A percentile compares a stretch with the other conserved stretches of the same genome.
Evolutionary conservation across 768 basidiomycete species (phyloP).

Genomic region (Lactifluus volemus): DNA sequence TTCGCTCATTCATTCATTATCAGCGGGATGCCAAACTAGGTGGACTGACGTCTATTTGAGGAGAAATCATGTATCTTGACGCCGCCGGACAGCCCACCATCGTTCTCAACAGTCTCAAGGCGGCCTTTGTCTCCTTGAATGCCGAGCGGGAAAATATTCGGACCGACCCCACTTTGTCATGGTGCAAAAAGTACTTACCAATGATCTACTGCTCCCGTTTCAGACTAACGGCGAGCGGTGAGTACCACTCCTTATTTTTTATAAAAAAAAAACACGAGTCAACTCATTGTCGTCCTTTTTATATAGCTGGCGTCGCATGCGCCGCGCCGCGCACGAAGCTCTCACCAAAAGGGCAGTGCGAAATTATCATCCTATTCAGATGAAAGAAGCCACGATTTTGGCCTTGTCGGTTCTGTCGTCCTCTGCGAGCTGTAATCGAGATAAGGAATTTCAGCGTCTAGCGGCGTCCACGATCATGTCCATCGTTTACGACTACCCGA

Average conservation of each 20-base stretch:
- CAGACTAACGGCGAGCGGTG: not conserved
- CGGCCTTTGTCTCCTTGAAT: slow-evolving; percentile 23
- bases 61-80: slow-evolving; percentile 17
- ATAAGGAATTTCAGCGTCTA: slow-evolving; percentile 23
- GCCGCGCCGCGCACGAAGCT: slow-evolving; percentile 27
- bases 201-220: not conserved
- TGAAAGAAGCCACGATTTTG: slow-evolving; percentile 25
- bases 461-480: slow-evolving; percentile 25
- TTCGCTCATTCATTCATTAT: not conserved
- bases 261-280: no score
- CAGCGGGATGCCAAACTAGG: not conserved
- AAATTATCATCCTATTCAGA: slow-evolving; percentile 23
- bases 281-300: not conserved
- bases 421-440: slow-evolving; percentile 23
- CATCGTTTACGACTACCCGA: slow-evolving; percentile 20
- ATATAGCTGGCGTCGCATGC: slow-evolving; percentile 28
- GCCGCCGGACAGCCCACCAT: slow-evolving; percentile 17
- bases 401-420: slow-evolving; percentile 23
- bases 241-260: not conserved
- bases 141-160: slow-evolving; percentile 23
- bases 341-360: slow-evolving; percentile 22
- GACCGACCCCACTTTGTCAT: slow-evolving; percentile 17
- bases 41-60: not conserved
- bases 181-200: slow-evolving; percentile 6
- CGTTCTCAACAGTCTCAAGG: slow-evolving; percentile 23